Percentiles rank a stretch among this genome's conserved stretches.
phyloP scores from a whole-genome alignment of 352 stramenopile species.

The Globisporangium camurandrum region DNA sequence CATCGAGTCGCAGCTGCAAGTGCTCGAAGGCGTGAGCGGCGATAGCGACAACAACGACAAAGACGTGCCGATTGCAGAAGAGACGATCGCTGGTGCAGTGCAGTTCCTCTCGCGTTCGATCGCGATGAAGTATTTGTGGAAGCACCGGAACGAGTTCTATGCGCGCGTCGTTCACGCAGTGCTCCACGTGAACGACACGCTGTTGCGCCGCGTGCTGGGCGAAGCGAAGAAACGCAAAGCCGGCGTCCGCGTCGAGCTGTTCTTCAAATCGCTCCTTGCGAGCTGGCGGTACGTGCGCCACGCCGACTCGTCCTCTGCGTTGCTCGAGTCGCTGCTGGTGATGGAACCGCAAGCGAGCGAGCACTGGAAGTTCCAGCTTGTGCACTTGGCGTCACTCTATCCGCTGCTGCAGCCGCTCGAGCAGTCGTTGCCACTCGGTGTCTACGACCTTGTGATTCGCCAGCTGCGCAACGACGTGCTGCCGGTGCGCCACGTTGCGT shows the following conservation, averaged over 20 bases:
- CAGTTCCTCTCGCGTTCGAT: constrained; percentile 32
- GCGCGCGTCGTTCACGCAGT: constrained; percentile 32
- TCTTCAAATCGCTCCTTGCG: constrained; percentile 41
- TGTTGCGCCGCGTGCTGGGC: constrained; percentile 44
- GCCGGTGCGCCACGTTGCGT: constrained; percentile 47
- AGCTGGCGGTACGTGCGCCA: constrained; percentile 43
- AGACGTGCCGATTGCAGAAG: constrained; percentile 48
- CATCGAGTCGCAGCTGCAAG: constrained; percentile 30
- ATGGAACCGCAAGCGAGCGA: constrained; percentile 29
- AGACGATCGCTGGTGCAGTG: constrained; percentile 25
- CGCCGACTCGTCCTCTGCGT: constrained; percentile 2
- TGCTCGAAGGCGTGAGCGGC: constrained; percentile 28
- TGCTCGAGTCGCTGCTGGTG: constrained; percentile 28
- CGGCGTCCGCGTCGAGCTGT: constrained; percentile 41
- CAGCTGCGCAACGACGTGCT: constrained; percentile 52
- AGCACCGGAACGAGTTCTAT: constrained; percentile 26
- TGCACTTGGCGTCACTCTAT: constrained; percentile 64
- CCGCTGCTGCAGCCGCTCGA: constrained; percentile 45
- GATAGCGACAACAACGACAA: constrained; percentile 9
- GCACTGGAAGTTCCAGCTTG: constrained; percentile 75
- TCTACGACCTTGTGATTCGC: constrained; percentile 50
- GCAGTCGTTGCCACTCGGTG: constrained; percentile 24
- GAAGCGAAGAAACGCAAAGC: constrained; percentile 52
- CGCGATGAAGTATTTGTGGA: constrained; percentile 41
- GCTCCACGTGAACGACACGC: constrained; percentile 33